Evolutionary conservation across 768 basidiomycete genomes (phyloP), one percentile per base, ranked within the genome.

Genomic region (Erythrobasidium yunnanense): DNA sequence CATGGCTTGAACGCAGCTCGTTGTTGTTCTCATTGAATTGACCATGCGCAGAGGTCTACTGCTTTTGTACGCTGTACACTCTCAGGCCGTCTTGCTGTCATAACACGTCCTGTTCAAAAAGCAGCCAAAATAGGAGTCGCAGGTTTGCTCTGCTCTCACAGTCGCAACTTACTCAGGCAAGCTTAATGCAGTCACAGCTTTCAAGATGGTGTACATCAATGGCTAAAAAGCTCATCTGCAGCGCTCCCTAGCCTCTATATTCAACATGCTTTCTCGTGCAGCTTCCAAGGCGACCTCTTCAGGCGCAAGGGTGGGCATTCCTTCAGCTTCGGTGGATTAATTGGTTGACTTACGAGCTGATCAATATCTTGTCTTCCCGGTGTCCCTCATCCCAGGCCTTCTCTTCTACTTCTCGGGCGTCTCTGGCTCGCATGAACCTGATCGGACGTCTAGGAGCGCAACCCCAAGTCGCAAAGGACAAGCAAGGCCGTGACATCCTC

Each of bases 401-500:
- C 47, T 51, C 46, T 49, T 50, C 60, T 25, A 20, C 71, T 80
- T 13, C 72, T 81, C 63, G 81, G 82, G 69, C 74, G 79, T 18
- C 42, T 23, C 33, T 91, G 50, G 81, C 88, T 22, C 88, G 86
- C 75, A 80, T 91, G 66, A 80, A 80, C 33, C 85, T 91, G 65
- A 78, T 91, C 73, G 89, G 89, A 25, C 81, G 82, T 51, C 77
- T 91, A 46, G 81, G 81, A n/a, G 84, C 74, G 73, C 85, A 86
- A 46, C 87, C 89, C 33, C 87, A 89, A 73, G 73, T 82, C 46
- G 83, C 84, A 53, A 78, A 78, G 23, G 85, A 87, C 1, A 87
- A 81, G 76, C 83, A 78, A 62, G 84, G 88, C 58, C 86, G 83
- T 73, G 87, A 90, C 81, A 91, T 83, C 68, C 78, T 88, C 70